A percentile compares a stretch with the other conserved stretches of the same genome.
Evolutionary conservation across 345 rosid species (phyloP).

Genomic region (Gossypium arboreum): DNA sequence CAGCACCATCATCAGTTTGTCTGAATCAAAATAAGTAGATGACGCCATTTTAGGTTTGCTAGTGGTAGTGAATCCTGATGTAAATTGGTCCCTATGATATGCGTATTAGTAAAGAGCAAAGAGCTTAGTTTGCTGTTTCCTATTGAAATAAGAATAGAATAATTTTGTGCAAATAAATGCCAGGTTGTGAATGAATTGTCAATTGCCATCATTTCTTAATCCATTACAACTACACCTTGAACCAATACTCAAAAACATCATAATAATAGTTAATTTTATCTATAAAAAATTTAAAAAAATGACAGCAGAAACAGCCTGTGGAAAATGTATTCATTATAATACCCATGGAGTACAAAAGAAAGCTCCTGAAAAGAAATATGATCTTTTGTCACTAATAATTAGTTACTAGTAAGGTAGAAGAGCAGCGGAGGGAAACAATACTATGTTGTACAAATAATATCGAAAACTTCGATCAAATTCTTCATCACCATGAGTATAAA

Average conservation of each 20-base stretch:
- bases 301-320: background rate
- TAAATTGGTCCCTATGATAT: too few species aligned
- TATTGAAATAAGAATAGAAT: background rate
- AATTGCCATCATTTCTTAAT: background rate
- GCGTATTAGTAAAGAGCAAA: too few species aligned
- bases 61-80: too few species aligned
- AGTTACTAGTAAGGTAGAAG: background rate
- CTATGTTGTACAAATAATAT: conserved; percentile 18
- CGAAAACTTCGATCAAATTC: conserved; percentile 21
- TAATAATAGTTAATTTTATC: too few species aligned
- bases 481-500: conserved; percentile 26
- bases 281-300: background rate
- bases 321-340: background rate
- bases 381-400: background rate
- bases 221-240: background rate
- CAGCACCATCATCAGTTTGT: conserved; percentile 28
- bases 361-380: background rate
- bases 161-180: background rate
- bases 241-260: background rate
- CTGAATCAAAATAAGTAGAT: background rate
- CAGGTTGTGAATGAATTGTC: background rate
- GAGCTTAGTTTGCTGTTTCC: background rate
- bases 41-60: background rate
- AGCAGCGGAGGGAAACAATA: background rate
- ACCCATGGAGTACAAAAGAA: background rate